Evolutionary conservation across 1,139 yeast species (phyloP), one percentile per base, ranked within the genome.

Genomic region (Chernovozyma sophiae-reginae): DNA sequence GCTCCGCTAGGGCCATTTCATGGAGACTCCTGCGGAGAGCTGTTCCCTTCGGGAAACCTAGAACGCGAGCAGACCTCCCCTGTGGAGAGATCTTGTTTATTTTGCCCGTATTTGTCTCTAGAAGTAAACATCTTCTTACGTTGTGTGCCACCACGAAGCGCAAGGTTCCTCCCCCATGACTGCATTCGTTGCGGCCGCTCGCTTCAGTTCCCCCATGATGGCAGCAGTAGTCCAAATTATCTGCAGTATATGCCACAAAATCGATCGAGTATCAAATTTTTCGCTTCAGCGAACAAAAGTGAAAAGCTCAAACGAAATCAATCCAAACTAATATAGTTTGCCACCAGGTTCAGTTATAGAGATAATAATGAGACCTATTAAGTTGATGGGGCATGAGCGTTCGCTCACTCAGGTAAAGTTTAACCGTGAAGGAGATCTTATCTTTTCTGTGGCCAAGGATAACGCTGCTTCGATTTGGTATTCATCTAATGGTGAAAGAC

Each of bases 361-460:
- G 55, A 40, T 28, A n/a, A n/a, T n/a, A n/a, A 71, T 71, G 77
- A 69, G 76, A 64, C 77, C 77, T 41, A 65, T 71, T 51, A 70
- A 70, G 61, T 66, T 71, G 55, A 82, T 79, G 77, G 92, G 92
- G 43, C 92, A 84, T 60, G 90, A 83, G 68, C 86, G 92, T 77
- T 81, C 92, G 52, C 71, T 83, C 51, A 85, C 95, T 36, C 96
- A 90, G 73, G 92, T 92, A 50, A 90, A 86, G 60, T 92, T 81
- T 70, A 92, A 90, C 74, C 76, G 81, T 48, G 97, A 94, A 55
- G 99, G 99, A 35, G 99, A 94, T 62, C 68, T 94, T 51, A 75
- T 94, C 44, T 85, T 94, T 61, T 81, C 97, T 10, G 92, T 87
- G 31, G 90, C 97, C 52, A 89, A 94, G 64, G 98, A 90, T 75